Evolutionary conservation across 495 filamentous ascomycete species (phyloP), one percentile per base, ranked within the genome.

Genomic region (Trichoderma orchidacearum): DNA sequence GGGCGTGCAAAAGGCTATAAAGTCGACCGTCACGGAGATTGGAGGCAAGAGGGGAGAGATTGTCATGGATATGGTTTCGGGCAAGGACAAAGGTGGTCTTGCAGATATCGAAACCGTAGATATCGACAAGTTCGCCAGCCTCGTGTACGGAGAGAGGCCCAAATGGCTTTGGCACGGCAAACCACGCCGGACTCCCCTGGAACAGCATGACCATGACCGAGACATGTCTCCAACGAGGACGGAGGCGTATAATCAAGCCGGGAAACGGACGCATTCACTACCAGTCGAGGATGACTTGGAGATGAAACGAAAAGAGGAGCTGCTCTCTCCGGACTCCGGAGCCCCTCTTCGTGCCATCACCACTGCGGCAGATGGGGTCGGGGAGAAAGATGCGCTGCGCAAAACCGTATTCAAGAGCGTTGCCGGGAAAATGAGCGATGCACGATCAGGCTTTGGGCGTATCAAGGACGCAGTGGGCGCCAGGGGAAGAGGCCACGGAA

Each of bases 161-260:
- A 96, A 95, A 67, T 97, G 88, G 85, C 75, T 98, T 9, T 98
- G 94, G 94, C 77, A 85, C 53, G 94, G 94, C 8, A 98, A 95
- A 63, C 78, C 85, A 12, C 82, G 74, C 59, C 69, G 74, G 55
- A 78, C 75, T 55, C 75, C 72, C 21, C 62, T 71, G 15, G 76
- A 82, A 31, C 69, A 67, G 28, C 79, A 79, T 58, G 72, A 76
- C 0, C 75, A 73, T 53, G 69, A 78, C 35, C 73, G 77, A 8
- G 71, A 73, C 23, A 74, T 80, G 54, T 83, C 51, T 85, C 94
- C 59, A 81, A 78, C 5, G 84, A 83, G 51, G 85, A 90, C 9
- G 65, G 73, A 55, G 66, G 63, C 12, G 34, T 17, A 5, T 11
- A 18, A 18, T 9, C 36, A 56, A 27, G 7, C 3, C 6, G 18